A percentile compares a stretch with the other conserved stretches of the same genome.
phyloP scores from a whole-genome alignment of 2,329 filamentous ascomycete species.

The Trichophyton benhamiae region DNA sequence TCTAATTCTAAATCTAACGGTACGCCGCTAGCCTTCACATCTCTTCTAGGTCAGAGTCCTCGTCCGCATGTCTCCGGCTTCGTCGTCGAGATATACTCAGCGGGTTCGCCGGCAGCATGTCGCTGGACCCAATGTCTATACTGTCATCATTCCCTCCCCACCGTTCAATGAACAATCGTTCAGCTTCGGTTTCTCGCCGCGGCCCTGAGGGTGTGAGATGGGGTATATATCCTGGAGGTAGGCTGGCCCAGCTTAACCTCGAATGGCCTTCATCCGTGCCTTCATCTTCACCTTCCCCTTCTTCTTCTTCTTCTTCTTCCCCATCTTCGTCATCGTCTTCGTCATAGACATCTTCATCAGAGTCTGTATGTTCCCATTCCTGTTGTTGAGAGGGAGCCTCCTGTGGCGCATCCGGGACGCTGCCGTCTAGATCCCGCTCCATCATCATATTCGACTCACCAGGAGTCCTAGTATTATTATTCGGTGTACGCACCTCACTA shows the following conservation, averaged over 20 bases:
- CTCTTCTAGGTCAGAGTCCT: slow-evolving; percentile 4
- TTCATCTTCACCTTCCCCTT: slow-evolving; percentile 10
- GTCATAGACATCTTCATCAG: slow-evolving; percentile 49
- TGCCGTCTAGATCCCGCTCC: slow-evolving; percentile 57
- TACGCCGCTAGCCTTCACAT: not conserved
- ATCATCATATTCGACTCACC: slow-evolving; percentile 29
- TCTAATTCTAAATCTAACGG: not conserved
- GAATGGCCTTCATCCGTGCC: slow-evolving; percentile 4
- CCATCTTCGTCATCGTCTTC: slow-evolving; percentile 31
- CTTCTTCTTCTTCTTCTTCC: slow-evolving; percentile 17
- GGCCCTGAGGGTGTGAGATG: slow-evolving; percentile 17
- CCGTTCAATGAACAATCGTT: slow-evolving; percentile 27
- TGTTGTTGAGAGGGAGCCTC: slow-evolving; percentile 36
- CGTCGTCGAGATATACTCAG: slow-evolving; percentile 8
- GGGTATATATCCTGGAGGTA: slow-evolving; percentile 18
- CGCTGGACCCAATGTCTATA: slow-evolving; percentile 21
- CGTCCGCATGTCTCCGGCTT: not conserved
- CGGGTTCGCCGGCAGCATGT: slow-evolving; percentile 22
- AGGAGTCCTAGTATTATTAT: not conserved
- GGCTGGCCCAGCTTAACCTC: slow-evolving; percentile 13
- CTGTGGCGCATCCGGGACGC: slow-evolving; percentile 46
- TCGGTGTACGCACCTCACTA: slow-evolving; percentile 42
- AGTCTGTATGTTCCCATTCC: slow-evolving; percentile 67
- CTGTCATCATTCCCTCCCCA: slow-evolving; percentile 29
- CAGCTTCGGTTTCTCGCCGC: slow-evolving; percentile 28